Percentiles rank a stretch among this genome's conserved stretches.
Conservation (phyloP, 306 rosid genomes). For the Albizia julibrissin region DNA sequence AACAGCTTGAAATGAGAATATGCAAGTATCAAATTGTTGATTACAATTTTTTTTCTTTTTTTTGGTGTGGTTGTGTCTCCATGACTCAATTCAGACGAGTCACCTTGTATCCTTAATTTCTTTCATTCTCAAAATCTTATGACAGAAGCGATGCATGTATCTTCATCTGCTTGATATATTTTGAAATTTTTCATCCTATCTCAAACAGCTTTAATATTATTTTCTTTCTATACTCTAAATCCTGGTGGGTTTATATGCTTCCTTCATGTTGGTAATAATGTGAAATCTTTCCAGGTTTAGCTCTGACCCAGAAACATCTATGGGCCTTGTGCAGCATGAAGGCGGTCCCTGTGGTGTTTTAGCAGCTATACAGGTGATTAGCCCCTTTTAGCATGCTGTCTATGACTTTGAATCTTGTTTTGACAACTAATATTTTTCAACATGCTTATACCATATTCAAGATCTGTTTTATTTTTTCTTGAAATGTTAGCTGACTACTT, state of each 20-base stretch:
- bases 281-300: slow-evolving; percentile 64
- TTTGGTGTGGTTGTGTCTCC: not conserved
- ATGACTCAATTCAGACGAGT: not conserved
- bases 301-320: slow-evolving; percentile 70
- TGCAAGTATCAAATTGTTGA: not conserved
- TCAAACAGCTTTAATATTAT: slow-evolving; percentile 7
- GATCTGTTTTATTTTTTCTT: not conserved
- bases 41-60: not conserved
- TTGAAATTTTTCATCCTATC: slow-evolving; percentile 11
- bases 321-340: slow-evolving; percentile 99
- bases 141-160: slow-evolving; percentile 17
- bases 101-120: not conserved
- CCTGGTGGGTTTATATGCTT: slow-evolving; percentile 29
- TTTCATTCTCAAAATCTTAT: slow-evolving; percentile 3
- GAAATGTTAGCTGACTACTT: not conserved
- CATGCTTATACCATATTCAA: not conserved
- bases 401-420: not conserved
- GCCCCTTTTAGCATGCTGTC: slow-evolving; percentile 35
- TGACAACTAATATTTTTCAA: not conserved
- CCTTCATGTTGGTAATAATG: slow-evolving; percentile 41
- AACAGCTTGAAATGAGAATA: too few species aligned
- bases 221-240: slow-evolving; percentile 29
- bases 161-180: slow-evolving; percentile 20
- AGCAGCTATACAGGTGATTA: slow-evolving; percentile 93
- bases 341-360: slow-evolving; percentile 99